Evolutionary conservation across 2,329 filamentous ascomycete species (phyloP).

Genomic region (Nothopassalora personata): DNA sequence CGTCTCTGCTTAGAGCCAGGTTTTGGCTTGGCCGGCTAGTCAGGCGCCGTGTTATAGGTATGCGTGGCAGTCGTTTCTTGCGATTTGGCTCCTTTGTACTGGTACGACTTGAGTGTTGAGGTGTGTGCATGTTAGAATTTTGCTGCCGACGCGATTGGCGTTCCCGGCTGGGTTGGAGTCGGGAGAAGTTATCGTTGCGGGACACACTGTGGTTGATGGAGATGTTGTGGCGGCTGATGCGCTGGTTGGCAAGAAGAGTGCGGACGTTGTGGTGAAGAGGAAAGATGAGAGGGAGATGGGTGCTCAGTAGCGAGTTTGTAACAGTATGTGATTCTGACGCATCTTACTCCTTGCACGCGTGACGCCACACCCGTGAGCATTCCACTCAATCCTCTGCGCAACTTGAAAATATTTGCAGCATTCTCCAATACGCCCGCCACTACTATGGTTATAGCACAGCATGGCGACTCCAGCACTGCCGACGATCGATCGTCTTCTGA

Average conservation of each 20-base stretch:
- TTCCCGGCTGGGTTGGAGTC: conserved; percentile 18
- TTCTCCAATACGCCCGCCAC: no score
- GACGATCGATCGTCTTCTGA: no score
- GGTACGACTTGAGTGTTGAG: conserved; percentile 42
- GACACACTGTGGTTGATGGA: conserved; percentile 11
- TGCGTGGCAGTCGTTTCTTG: conserved; percentile 47
- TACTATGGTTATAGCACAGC: no score
- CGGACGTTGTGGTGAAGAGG: conserved; percentile 3
- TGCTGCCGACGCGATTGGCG: conserved; percentile 26
- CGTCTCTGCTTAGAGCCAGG: conserved; percentile 49
- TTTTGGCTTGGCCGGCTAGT: conserved; percentile 49
- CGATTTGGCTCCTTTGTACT: conserved; percentile 43
- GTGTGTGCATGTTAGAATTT: conserved; percentile 41
- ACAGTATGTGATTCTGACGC: no score
- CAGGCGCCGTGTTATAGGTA: conserved; percentile 47
- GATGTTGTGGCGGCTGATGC: not conserved
- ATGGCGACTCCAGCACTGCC: no score
- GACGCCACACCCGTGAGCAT: no score
- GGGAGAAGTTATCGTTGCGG: conserved; percentile 18
- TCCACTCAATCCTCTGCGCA: no score
- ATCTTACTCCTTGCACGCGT: no score
- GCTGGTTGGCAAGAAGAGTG: conserved; percentile 4
- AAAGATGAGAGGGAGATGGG: not conserved
- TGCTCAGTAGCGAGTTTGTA: no score
- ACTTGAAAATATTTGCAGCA: no score